Base-by-base conservation (phyloP, 352 stramenopile species). In the Phytopythium ostracodes region DNA sequence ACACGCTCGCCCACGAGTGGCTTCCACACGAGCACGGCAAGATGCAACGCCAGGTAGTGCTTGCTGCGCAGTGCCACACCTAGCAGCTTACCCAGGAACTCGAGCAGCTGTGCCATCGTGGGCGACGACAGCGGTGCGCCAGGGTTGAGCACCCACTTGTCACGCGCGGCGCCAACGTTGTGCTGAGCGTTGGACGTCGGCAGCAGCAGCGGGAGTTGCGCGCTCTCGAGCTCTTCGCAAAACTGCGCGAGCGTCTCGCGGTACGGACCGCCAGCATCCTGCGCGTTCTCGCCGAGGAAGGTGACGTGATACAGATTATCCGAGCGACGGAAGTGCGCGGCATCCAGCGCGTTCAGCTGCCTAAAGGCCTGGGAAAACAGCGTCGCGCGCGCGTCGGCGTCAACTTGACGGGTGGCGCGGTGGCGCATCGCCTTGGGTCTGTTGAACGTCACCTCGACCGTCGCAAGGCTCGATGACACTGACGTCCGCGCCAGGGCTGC, bases 41-140 rank as follows among this genome's bases (percentile, higher is more conserved):
- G 61, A 35, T 94, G 86, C 29, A 98, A 71, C 2, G 88, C 72
- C n/a, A 98, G 71, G 44, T 93, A 96, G 47, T 96, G 75, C 43
- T 96, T 92, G 57, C 85, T 96, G 4, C 92, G 88, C 35, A 97
- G 79, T 7, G 72, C 76, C 20, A 88, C 79, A 0, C 92, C 94
- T 72, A 98, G 94, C 6, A 98, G 69, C 62, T 97, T 97, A 10
- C 94, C 94, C 12, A 98, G 68, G 56, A 98, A 98, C 53, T 94
- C 81, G 38, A 96, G 92, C 83, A 97, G 96, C 33, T 88, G 80
- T 22, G 87, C 66, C 20, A 79, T 56, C 36, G 71, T 87, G 0
- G 46, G 33, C n/a, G 63, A 71, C 11, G 59, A 72, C 22, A 60
- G 55, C 7, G 20, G n/a, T 15, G 91, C 79, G 18, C 75, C 77